Conservation (phyloP, 495 filamentous ascomycete species). For the Achaetomiella virescens region DNA sequence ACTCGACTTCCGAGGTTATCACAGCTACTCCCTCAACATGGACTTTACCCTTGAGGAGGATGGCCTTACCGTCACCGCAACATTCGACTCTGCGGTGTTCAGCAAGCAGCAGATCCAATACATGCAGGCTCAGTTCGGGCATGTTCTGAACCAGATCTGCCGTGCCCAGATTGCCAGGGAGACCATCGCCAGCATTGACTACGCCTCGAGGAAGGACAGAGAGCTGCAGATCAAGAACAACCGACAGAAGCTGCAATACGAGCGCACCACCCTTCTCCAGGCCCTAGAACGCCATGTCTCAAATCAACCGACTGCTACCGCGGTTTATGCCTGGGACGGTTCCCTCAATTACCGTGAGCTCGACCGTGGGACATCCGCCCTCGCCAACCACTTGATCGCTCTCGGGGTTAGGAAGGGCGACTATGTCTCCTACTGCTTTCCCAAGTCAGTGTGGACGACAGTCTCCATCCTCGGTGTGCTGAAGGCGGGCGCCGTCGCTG, state of each 20-base stretch:
- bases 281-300: conserved; percentile 23
- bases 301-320: conserved; percentile 27
- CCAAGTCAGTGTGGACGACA: conserved; percentile 40
- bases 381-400: conserved; percentile 39
- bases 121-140: conserved; percentile 5
- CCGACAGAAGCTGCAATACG: not conserved
- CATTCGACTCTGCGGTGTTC: conserved; percentile 6
- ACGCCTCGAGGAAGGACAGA: conserved; percentile 5
- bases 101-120: conserved; percentile 7
- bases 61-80: not conserved
- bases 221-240: conserved; percentile 6
- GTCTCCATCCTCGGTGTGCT: conserved; percentile 38
- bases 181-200: conserved; percentile 4
- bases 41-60: conserved; percentile 8
- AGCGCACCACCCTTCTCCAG: conserved; percentile 1
- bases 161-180: conserved; percentile 1
- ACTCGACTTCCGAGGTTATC: conserved; percentile 3
- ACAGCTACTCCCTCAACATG: conserved; percentile 11
- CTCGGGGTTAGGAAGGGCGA: conserved; percentile 33
- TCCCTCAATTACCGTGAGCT: conserved; percentile 46
- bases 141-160: conserved; percentile 7
- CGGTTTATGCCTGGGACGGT: conserved; percentile 40
- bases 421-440: conserved; percentile 39
- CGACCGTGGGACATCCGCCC: conserved; percentile 38
- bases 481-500: conserved; percentile 38